phyloP scores from a whole-genome alignment of 345 rosid species.

The Eucalyptus rudis region DNA sequence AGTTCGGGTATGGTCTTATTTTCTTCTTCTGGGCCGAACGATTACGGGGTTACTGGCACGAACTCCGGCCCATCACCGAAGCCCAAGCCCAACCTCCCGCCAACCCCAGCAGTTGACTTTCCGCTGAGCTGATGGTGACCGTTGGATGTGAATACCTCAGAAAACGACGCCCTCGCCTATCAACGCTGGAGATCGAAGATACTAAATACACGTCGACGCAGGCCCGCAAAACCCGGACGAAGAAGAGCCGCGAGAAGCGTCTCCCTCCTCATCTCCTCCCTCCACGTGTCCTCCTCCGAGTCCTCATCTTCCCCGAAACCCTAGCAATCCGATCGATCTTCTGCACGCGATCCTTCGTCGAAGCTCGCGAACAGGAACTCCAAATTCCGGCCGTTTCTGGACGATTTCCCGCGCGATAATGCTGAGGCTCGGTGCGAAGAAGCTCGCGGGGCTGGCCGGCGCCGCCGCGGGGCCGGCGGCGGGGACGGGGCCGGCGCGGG shows the following conservation, averaged over 20 bases:
- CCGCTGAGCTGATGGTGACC: neutral
- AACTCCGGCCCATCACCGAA: neutral
- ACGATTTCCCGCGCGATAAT: neutral
- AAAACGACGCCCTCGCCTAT: neutral
- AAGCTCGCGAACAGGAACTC: neutral
- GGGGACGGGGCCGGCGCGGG: neutral
- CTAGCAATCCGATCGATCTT: neutral
- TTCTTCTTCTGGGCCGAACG: neutral
- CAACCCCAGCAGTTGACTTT: neutral
- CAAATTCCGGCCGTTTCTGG: neutral
- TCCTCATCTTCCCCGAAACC: neutral
- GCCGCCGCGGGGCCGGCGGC: conserved; percentile 6
- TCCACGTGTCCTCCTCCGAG: conserved; percentile 13
- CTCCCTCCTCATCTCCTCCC: neutral
- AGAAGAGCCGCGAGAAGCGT: neutral
- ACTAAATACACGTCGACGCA: neutral
- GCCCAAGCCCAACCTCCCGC: neutral
- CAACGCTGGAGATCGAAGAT: neutral
- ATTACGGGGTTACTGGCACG: neutral
- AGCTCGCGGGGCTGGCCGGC: conserved; percentile 12
- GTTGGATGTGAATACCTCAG: neutral
- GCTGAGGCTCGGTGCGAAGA: conserved; percentile 42
- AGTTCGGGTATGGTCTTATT: neutral
- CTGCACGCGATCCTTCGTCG: neutral
- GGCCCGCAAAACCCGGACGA: neutral